These are phyloP conservation scores for Fraxinus ornus DNA, from an alignment of 305 asterid genomes.

Conservation along the genomic window DNA sequence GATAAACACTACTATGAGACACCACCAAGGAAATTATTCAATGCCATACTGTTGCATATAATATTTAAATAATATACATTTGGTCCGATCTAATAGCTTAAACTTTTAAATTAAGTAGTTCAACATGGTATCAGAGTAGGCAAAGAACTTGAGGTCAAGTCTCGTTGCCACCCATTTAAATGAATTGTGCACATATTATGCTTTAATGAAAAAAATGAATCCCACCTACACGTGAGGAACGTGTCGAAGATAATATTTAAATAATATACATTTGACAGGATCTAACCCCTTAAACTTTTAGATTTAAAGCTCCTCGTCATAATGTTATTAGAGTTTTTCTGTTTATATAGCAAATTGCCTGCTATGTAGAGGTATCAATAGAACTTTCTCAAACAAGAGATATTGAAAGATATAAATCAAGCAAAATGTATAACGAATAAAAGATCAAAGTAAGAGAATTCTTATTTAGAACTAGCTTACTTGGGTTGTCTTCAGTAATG, in stretches of 20 bases:
- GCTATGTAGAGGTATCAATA: background rate
- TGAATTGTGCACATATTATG: background rate
- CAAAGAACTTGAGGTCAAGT: background rate
- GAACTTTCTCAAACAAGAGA: conserved; percentile 5
- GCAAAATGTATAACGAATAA: conserved; percentile 11
- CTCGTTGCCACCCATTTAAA: background rate
- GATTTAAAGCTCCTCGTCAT: background rate
- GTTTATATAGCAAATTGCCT: background rate
- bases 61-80: background rate
- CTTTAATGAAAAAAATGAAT: background rate
- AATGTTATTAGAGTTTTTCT: background rate
- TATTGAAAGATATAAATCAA: background rate
- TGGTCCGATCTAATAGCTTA: background rate
- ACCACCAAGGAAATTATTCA: conserved; percentile 10
- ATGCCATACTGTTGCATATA: background rate
- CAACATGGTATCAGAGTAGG: background rate
- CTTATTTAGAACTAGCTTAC: conserved; percentile 41
- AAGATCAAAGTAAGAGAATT: background rate
- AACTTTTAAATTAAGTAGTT: background rate
- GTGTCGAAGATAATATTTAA: background rate
- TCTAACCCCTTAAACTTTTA: background rate
- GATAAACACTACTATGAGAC: conserved; percentile 25
- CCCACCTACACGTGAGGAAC: background rate
- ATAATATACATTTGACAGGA: background rate
- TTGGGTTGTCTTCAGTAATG: conserved; percentile 88